Evolutionary conservation across 495 filamentous ascomycete genomes (phyloP).

Genomic region (Platismatia glauca): DNA sequence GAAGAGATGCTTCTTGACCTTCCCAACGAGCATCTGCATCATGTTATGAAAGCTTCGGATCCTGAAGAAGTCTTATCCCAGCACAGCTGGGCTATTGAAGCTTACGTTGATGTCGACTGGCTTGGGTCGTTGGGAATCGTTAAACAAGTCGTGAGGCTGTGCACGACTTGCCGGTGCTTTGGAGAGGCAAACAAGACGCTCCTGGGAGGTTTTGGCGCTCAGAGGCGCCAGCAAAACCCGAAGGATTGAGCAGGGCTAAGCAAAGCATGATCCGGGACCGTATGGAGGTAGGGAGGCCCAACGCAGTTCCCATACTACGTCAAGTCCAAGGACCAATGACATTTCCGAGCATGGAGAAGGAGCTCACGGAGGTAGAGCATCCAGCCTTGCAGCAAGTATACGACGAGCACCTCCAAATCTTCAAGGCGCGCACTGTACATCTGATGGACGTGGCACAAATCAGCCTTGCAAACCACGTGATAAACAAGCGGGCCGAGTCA

Average conservation of each 20-base stretch:
- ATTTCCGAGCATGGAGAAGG: neutral
- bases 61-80: neutral
- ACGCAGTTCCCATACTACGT: neutral
- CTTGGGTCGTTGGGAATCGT: neutral
- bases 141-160: neutral
- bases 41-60: neutral
- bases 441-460: neutral
- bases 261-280: neutral
- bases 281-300: neutral
- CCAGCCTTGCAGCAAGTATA: neutral
- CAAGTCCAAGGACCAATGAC: neutral
- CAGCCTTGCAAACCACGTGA: neutral
- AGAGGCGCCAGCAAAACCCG: neutral
- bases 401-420: no score
- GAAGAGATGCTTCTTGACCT: neutral
- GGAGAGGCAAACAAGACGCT: neutral
- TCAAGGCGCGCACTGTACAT: neutral
- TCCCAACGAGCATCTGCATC: neutral
- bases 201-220: neutral
- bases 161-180: neutral
- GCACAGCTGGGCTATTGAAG: neutral
- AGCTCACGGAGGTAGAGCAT: neutral
- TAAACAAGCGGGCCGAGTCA: neutral
- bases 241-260: neutral
- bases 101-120: neutral